Evolutionary conservation across 164 flowering plant species (phyloP).

Genomic region (Litsea cubeba): DNA sequence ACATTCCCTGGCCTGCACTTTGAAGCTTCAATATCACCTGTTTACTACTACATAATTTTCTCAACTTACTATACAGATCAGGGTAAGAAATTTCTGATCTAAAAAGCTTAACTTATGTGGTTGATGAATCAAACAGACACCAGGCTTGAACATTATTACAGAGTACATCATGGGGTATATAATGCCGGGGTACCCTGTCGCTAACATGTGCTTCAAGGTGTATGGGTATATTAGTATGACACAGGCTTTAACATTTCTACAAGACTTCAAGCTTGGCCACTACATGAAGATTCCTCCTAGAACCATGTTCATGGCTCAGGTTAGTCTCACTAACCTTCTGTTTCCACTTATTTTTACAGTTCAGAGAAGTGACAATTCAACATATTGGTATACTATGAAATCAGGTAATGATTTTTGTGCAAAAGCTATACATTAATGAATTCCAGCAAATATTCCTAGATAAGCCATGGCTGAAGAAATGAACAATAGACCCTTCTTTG

Average conservation of each 20-base stretch:
- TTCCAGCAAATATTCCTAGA: no score
- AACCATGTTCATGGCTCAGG: slow-evolving; percentile 96
- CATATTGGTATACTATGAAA: neutral
- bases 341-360: neutral
- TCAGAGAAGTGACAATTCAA: neutral
- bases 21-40: neutral
- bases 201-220: slow-evolving; percentile 92
- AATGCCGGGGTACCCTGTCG: slow-evolving; percentile 81
- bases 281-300: slow-evolving; percentile 98
- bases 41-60: no score
- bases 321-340: slow-evolving; percentile 9
- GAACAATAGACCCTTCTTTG: no score
- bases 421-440: no score
- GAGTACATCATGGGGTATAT: slow-evolving; percentile 82
- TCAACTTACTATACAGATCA: neutral
- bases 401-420: no score
- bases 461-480: no score
- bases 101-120: neutral
- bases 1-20: neutral
- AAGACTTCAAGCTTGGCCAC: slow-evolving; percentile 96
- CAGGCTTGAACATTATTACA: slow-evolving; percentile 75
- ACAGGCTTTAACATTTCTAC: slow-evolving; percentile 80
- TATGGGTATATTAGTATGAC: slow-evolving; percentile 85
- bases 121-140: slow-evolving; percentile 31
- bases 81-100: neutral